These are phyloP conservation scores for Trametes sanguinea DNA, from an alignment of 768 basidiomycete genomes.

Conservation along the genomic window DNA sequence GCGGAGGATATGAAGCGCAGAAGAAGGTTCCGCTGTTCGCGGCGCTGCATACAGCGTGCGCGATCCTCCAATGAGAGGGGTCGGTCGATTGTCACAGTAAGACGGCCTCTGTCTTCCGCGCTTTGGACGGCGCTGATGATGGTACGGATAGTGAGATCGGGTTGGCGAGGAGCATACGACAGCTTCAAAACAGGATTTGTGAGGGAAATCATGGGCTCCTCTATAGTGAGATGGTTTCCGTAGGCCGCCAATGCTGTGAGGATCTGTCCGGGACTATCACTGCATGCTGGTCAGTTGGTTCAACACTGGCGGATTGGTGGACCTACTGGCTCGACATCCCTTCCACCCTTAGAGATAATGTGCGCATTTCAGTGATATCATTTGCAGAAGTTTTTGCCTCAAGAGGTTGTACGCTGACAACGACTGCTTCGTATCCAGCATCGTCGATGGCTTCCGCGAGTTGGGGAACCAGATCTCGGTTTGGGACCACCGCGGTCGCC, in stretches of 20 bases:
- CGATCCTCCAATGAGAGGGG: slow-evolving; percentile 64
- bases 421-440: slow-evolving; percentile 42
- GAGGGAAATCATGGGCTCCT: slow-evolving; percentile 41
- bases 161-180: slow-evolving; percentile 52
- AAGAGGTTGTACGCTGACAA: slow-evolving; percentile 33
- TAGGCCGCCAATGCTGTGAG: slow-evolving; percentile 42
- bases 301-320: neutral
- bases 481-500: slow-evolving; percentile 48
- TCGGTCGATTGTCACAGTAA: slow-evolving; percentile 46
- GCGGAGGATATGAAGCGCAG: slow-evolving; percentile 57
- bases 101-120: slow-evolving; percentile 43
- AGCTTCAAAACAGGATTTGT: slow-evolving; percentile 49
- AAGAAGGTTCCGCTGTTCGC: slow-evolving; percentile 56
- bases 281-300: slow-evolving; percentile 26
- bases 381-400: slow-evolving; percentile 50
- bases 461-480: slow-evolving; percentile 30
- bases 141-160: slow-evolving; percentile 63
- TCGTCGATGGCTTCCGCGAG: slow-evolving; percentile 40
- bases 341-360: slow-evolving; percentile 54
- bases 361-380: slow-evolving; percentile 41
- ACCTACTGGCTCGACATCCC: slow-evolving; percentile 68
- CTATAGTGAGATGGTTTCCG: slow-evolving; percentile 38
- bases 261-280: slow-evolving; percentile 57
- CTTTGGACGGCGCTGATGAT: slow-evolving; percentile 52
- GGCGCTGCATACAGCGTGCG: slow-evolving; percentile 54